These are phyloP conservation scores for Fusarium nanum DNA, from an alignment of 2,329 filamentous ascomycete species.

Conservation along the genomic window DNA sequence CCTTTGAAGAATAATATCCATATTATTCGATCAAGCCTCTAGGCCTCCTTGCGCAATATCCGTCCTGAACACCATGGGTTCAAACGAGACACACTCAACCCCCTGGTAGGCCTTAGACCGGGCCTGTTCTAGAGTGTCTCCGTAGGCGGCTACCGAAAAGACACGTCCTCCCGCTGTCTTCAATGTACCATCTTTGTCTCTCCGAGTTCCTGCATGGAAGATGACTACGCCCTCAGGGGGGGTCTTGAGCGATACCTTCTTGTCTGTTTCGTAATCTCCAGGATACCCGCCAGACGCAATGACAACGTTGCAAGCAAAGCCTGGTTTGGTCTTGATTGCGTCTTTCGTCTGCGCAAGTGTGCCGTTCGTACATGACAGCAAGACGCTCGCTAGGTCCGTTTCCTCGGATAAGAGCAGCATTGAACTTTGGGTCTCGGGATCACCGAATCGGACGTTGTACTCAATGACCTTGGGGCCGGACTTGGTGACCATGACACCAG, in stretches of 20 bases:
- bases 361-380: conserved; percentile 81
- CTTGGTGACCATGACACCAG: conserved; percentile 86
- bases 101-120: conserved; percentile 84
- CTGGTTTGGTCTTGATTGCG: conserved; percentile 69
- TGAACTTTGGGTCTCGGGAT: conserved; percentile 87
- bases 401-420: conserved; percentile 78
- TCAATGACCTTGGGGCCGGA: conserved; percentile 82
- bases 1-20: neutral
- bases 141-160: conserved; percentile 81
- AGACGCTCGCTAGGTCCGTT: conserved; percentile 84
- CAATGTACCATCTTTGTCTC: conserved; percentile 64
- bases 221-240: conserved; percentile 67
- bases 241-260: conserved; percentile 56
- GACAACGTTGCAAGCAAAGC: conserved; percentile 84
- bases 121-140: conserved; percentile 75
- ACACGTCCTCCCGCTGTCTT: conserved; percentile 84
- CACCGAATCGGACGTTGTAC: conserved; percentile 91
- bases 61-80: conserved; percentile 85
- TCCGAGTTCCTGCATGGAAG: conserved; percentile 86
- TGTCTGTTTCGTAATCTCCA: conserved; percentile 80
- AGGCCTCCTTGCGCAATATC: conserved; percentile 75
- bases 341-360: conserved; percentile 74
- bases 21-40: neutral
- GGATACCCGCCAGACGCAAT: conserved; percentile 89
- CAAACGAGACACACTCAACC: conserved; percentile 74